These are phyloP conservation scores for Helicocarpus griseus DNA, from an alignment of 2,329 filamentous ascomycete species.

Conservation along the genomic window DNA sequence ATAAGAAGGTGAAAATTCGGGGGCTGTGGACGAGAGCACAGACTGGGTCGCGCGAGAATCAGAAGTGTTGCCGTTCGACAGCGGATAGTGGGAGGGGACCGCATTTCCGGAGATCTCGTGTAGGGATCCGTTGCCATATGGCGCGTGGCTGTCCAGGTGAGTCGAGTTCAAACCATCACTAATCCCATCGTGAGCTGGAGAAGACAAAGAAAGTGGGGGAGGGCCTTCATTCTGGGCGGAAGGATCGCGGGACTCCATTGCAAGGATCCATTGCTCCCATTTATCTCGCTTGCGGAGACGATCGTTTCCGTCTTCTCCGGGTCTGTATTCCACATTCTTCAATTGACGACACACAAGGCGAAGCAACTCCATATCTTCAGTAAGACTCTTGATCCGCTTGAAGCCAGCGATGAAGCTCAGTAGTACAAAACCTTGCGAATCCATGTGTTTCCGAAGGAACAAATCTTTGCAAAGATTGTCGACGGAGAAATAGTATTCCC, in stretches of 20 bases:
- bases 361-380: slow-evolving; percentile 62
- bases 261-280: slow-evolving; percentile 73
- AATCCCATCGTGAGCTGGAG: slow-evolving; percentile 15
- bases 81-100: slow-evolving; percentile 13
- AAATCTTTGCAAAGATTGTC: slow-evolving; percentile 92
- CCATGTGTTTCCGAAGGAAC: slow-evolving; percentile 84
- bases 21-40: slow-evolving; percentile 53
- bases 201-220: slow-evolving; percentile 31
- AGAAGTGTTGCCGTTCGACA: slow-evolving; percentile 32
- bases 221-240: slow-evolving; percentile 66
- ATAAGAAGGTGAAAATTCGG: slow-evolving; percentile 48
- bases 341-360: slow-evolving; percentile 67
- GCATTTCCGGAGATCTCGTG: slow-evolving; percentile 9
- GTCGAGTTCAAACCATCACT: slow-evolving; percentile 30
- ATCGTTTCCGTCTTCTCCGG: slow-evolving; percentile 68
- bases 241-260: slow-evolving; percentile 59
- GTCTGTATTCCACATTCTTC: slow-evolving; percentile 60
- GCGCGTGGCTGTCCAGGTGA: slow-evolving; percentile 20
- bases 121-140: slow-evolving; percentile 21
- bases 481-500: slow-evolving; percentile 95
- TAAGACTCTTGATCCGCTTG: slow-evolving; percentile 68
- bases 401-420: slow-evolving; percentile 74
- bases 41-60: slow-evolving; percentile 33
- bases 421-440: slow-evolving; percentile 83
- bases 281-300: slow-evolving; percentile 63